A percentile compares a stretch with the other conserved stretches of the same genome.
Evolutionary conservation across 176 grass and related monocot genomes (phyloP).

Genomic region (Triticum timopheevii): DNA sequence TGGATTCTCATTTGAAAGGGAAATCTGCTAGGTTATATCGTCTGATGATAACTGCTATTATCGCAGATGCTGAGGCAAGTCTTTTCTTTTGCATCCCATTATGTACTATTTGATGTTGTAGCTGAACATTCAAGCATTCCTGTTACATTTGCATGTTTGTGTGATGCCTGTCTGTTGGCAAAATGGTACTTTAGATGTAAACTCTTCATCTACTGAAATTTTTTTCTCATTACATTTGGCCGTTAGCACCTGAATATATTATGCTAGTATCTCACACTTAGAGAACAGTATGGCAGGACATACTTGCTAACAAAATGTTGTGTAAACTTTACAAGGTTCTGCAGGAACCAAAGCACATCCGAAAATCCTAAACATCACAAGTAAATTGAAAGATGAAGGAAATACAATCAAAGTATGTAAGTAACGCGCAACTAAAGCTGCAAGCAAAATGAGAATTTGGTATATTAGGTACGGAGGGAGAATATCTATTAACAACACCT

Average conservation of each 20-base stretch:
- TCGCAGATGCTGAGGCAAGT: conserved; percentile 88
- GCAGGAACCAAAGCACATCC: conserved; percentile 1
- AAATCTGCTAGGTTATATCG: conserved; percentile 44
- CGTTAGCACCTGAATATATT: neutral
- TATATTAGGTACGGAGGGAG: neutral
- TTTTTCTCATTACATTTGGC: neutral
- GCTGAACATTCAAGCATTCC: neutral
- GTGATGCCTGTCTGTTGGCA: conserved; percentile 10
- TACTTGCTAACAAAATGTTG: neutral
- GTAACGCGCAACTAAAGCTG: neutral
- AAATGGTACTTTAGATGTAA: neutral
- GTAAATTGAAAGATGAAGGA: conserved; percentile 5
- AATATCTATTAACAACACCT: neutral
- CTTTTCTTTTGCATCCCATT: conserved; percentile 22
- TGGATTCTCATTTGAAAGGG: conserved; percentile 69
- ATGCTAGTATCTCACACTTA: neutral
- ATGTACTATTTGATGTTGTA: conserved; percentile 2
- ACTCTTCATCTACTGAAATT: conserved; percentile 8
- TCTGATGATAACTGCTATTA: conserved; percentile 81
- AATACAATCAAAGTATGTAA: neutral
- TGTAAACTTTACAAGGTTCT: conserved; percentile 1
- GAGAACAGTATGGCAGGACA: neutral
- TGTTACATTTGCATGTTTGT: neutral
- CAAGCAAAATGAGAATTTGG: conserved; percentile 20
- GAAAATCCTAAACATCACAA: neutral